These are phyloP conservation scores for Carex pumila DNA, from an alignment of 176 grass and related monocot species.

Conservation along the genomic window DNA sequence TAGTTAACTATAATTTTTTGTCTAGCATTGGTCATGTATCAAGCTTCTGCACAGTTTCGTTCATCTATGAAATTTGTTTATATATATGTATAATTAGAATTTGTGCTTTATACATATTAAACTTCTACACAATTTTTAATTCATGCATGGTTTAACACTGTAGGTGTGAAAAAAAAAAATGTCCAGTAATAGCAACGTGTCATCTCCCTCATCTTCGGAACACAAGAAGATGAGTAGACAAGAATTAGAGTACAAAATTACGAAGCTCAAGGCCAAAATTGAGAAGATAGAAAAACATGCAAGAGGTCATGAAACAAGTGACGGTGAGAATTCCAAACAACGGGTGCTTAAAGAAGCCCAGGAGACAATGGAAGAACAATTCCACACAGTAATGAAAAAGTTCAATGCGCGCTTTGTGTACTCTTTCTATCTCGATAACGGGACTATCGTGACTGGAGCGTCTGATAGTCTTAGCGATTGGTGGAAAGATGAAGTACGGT, in stretches of 20 bases:
- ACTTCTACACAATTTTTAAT: not conserved
- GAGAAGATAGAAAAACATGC: not conserved
- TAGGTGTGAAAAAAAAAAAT: not conserved
- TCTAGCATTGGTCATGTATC: no score
- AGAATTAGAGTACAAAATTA: not conserved
- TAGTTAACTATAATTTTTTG: no score
- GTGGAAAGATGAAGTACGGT: no score
- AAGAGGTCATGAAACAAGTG: not conserved
- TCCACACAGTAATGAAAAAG: not conserved
- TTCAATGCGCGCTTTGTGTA: not conserved
- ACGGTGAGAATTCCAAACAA: not conserved
- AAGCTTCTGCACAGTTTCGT: not conserved
- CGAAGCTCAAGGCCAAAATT: not conserved
- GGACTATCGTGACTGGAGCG: not conserved
- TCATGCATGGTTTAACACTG: not conserved
- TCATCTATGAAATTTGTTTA: not conserved
- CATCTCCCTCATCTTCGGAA: not conserved
- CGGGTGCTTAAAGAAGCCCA: not conserved
- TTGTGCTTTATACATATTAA: not conserved
- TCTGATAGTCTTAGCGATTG: no score
- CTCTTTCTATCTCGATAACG: not conserved
- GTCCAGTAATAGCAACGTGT: not conserved
- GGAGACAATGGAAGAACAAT: not conserved
- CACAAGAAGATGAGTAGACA: not conserved
- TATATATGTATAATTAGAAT: not conserved